These are phyloP conservation scores for Camellia oleifera DNA, from an alignment of 179 eudicot species.

Conservation along the genomic window DNA sequence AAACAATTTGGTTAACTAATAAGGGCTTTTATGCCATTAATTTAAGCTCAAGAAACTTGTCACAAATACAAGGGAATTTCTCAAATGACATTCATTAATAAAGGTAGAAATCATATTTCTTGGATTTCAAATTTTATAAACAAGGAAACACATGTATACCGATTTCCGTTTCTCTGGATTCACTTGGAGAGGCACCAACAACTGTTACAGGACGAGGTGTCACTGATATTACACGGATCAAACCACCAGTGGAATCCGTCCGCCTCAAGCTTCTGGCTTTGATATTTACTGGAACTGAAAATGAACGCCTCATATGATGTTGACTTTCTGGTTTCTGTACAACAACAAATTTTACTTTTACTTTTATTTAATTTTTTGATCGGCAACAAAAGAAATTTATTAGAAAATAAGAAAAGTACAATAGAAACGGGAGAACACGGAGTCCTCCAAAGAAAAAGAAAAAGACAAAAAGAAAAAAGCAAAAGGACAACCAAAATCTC, in stretches of 20 bases:
- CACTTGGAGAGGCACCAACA: constrained; percentile 28
- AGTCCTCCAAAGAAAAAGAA: no score
- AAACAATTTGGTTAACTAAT: background rate
- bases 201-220: constrained; percentile 24
- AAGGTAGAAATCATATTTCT: background rate
- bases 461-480: no score
- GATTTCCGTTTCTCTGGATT: constrained; percentile 27
- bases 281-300: constrained; percentile 45
- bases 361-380: background rate
- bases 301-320: constrained; percentile 37
- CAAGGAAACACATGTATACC: constrained; percentile 21
- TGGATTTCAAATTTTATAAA: background rate
- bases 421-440: no score
- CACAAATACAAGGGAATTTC: background rate
- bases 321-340: constrained; percentile 28
- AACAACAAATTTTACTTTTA: constrained; percentile 9
- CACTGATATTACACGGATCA: constrained; percentile 37
- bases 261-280: constrained; percentile 39
- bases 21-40: background rate
- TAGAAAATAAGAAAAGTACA: no score
- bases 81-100: background rate
- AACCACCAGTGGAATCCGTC: constrained; percentile 32
- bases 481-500: no score
- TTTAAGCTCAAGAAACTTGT: background rate
- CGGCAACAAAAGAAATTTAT: no score